Evolutionary conservation across 1,284 basidiomycete genomes (phyloP), one percentile per base, ranked within the genome.

Genomic region (Marasmius fiardii): DNA sequence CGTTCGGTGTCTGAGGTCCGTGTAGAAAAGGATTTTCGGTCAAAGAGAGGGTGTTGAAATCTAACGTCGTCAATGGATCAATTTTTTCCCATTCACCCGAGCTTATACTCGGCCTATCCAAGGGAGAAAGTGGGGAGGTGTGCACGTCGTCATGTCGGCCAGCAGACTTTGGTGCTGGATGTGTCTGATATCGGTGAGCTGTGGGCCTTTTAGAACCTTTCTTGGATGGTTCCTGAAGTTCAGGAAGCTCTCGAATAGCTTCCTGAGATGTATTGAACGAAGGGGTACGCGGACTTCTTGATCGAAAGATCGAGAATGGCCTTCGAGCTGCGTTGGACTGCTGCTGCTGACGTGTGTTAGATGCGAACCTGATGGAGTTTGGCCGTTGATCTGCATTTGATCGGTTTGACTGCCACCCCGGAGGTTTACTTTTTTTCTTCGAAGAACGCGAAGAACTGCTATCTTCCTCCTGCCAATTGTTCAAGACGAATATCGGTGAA

Each of bases 11-110:
- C 18, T 31, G 26, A 12, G 24, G 18, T 23, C 47, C 47, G 28
- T 49, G 47, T 33, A 49, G 26, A 26, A 53, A 53, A 44, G 52
- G 52, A n/a, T 53, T 53, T 10, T 53, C 52, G 26, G 43, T 44
- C 8, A 12, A 43, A 26, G 41, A n/a, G 23, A 53, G 33, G 2
- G 52, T 53, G 28, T 53, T 20, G 26, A 53, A 53, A 44, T 53
- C 52, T 11, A 53, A n/a, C 10, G 52, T 44, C 26, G 52, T 20
- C 28, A 53, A 21, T 7, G 52, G 52, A 34, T 53, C 52, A 8
- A 53, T 28, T 31, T 43, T 53, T 26, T 53, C 52, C 52, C 52
- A 53, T 12, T 49, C 47, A 16, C 39, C 16, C 2, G 20, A 20
- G 31, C 47, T 49, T 1, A 28, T 14, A 31, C 47, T 33, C 24